These are phyloP conservation scores for Solanum hybrid DNA, from an alignment of 305 asterid genomes.

Conservation along the genomic window DNA sequence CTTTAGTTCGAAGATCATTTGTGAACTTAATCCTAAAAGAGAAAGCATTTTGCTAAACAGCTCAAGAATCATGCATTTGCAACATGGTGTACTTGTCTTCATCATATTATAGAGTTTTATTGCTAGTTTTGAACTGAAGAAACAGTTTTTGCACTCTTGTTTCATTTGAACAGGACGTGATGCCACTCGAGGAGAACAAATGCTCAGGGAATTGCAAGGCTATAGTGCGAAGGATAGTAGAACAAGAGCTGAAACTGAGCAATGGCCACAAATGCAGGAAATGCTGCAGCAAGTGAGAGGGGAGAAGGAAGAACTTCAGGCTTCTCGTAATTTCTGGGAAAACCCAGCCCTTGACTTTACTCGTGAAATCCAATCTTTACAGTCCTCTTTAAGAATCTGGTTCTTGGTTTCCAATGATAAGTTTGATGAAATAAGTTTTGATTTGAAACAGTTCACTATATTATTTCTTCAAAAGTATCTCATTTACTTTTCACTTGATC, in stretches of 20 bases:
- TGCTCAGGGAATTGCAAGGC: slow-evolving; percentile 56
- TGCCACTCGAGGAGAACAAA: slow-evolving; percentile 29
- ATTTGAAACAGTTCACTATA: not conserved
- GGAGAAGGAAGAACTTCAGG: slow-evolving; percentile 65
- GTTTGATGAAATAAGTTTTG: not conserved
- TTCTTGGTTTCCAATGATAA: not conserved
- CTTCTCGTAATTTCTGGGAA: slow-evolving; percentile 70
- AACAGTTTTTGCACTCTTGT: not conserved
- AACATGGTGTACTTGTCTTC: not conserved
- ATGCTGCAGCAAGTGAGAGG: slow-evolving; percentile 43
- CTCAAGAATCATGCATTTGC: not conserved
- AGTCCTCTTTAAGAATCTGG: slow-evolving; percentile 35
- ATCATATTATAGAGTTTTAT: not conserved
- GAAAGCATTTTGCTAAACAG: not conserved
- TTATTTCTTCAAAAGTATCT: not conserved
- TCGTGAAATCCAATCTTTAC: slow-evolving; percentile 35
- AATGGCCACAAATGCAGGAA: slow-evolving; percentile 88
- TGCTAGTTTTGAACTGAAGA: not conserved
- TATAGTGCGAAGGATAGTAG: slow-evolving; percentile 43
- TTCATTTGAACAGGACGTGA: not conserved
- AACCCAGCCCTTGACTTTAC: slow-evolving; percentile 39
- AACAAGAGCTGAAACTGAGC: slow-evolving; percentile 88
- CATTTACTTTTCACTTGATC: not conserved
- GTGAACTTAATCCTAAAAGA: not conserved
- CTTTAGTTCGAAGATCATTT: not conserved